A percentile compares a stretch with the other conserved stretches of the same genome.
Evolutionary conservation across 2,329 filamentous ascomycete genomes (phyloP).

Genomic region (Clonostachys chloroleuca): DNA sequence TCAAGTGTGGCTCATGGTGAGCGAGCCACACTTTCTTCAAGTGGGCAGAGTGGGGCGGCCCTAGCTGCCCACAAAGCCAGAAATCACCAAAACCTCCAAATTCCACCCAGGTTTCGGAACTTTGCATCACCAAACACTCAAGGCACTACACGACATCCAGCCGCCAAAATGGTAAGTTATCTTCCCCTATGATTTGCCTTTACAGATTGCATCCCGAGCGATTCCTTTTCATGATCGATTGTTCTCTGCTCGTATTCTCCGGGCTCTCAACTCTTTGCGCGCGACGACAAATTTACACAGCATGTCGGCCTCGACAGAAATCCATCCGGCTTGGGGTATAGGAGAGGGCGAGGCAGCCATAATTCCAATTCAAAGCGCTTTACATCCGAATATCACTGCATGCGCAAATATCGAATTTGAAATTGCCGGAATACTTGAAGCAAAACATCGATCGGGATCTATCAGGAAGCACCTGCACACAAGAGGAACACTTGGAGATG

Average conservation of each 20-base stretch:
- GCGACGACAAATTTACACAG: background rate
- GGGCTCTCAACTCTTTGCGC: background rate
- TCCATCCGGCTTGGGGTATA: too few species aligned
- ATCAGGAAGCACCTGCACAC: background rate
- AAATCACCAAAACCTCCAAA: constrained; percentile 37
- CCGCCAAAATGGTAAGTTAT: constrained; percentile 44
- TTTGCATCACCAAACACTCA: constrained; percentile 36
- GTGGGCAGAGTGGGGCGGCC: constrained; percentile 25
- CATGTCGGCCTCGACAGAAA: too few species aligned
- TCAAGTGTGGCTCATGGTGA: constrained; percentile 12
- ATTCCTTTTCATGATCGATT: constrained; percentile 2
- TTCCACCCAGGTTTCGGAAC: constrained; percentile 26
- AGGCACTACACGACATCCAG: constrained; percentile 34
- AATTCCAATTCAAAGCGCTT: too few species aligned
- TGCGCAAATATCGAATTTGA: background rate
- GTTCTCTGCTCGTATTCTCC: background rate
- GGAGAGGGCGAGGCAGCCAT: too few species aligned
- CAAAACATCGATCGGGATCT: background rate
- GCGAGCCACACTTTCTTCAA: constrained; percentile 18
- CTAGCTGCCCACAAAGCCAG: constrained; percentile 38
- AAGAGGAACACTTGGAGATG: background rate
- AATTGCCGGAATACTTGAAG: background rate
- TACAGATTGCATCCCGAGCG: background rate
- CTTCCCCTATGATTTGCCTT: background rate
- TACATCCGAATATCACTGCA: too few species aligned